phyloP scores from a whole-genome alignment of 768 basidiomycete genomes.

The Trametes cubensis region DNA sequence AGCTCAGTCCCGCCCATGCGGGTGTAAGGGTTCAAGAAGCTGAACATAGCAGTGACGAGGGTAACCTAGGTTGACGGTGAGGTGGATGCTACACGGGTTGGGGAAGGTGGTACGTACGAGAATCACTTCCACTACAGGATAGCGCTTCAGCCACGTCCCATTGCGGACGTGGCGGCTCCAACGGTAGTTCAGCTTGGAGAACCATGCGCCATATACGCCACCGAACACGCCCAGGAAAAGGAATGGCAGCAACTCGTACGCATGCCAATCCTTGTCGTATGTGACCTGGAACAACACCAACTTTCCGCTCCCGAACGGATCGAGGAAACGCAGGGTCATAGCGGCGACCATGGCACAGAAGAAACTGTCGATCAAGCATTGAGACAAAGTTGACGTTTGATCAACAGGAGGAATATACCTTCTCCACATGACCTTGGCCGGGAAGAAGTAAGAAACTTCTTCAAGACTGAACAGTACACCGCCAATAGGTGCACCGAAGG shows the following conservation, averaged over 20 bases:
- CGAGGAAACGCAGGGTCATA: slow-evolving; percentile 87
- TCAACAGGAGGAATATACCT: slow-evolving; percentile 53
- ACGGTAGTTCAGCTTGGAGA: slow-evolving; percentile 87
- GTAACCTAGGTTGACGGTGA: slow-evolving; percentile 58
- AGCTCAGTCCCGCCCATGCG: slow-evolving; percentile 96
- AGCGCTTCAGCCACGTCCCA: slow-evolving; percentile 75
- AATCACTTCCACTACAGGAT: slow-evolving; percentile 83
- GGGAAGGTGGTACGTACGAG: slow-evolving; percentile 52
- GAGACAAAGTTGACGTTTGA: slow-evolving; percentile 31
- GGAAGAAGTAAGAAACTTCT: slow-evolving; percentile 96
- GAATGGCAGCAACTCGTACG: slow-evolving; percentile 85
- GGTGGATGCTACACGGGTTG: too few species aligned
- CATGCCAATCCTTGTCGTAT: slow-evolving; percentile 94
- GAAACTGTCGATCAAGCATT: slow-evolving; percentile 61
- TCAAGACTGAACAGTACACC: slow-evolving; percentile 92
- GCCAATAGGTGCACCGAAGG: slow-evolving; percentile 96
- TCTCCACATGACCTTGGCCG: slow-evolving; percentile 96
- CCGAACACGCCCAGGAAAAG: slow-evolving; percentile 87
- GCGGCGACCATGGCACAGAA: slow-evolving; percentile 99
- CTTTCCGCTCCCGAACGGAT: slow-evolving; percentile 96
- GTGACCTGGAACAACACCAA: slow-evolving; percentile 91
- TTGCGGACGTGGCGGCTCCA: slow-evolving; percentile 86
- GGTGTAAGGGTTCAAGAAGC: slow-evolving; percentile 87
- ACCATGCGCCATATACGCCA: slow-evolving; percentile 91
- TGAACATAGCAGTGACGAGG: slow-evolving; percentile 70